phyloP scores from a whole-genome alignment of 1,284 basidiomycete genomes.

The Farysia itapuensis region DNA sequence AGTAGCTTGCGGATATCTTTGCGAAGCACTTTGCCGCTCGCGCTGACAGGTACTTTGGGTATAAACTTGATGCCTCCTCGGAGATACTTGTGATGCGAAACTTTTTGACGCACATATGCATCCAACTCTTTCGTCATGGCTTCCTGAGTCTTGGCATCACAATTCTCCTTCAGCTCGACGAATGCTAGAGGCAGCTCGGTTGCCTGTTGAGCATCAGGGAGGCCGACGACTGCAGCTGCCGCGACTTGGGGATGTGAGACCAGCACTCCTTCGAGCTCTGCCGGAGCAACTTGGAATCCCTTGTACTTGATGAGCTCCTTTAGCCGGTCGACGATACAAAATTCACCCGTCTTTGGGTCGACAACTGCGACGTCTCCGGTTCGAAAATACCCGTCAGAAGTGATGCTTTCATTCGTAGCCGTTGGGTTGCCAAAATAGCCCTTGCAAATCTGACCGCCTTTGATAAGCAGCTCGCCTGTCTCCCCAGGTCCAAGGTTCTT shows the following conservation, averaged over 20 bases:
- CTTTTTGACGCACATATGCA: constrained; percentile 16
- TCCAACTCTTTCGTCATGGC: constrained; percentile 10
- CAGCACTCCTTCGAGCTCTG: constrained; percentile 48
- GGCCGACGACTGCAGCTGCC: constrained; percentile 48
- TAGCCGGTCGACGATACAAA: constrained; percentile 50
- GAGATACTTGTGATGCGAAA: constrained; percentile 27
- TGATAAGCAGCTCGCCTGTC: constrained; percentile 33
- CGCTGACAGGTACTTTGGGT: constrained; percentile 27
- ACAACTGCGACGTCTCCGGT: constrained; percentile 51
- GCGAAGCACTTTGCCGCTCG: constrained; percentile 33
- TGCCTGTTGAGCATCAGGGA: constrained; percentile 32
- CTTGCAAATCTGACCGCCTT: constrained; percentile 28
- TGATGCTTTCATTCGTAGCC: constrained; percentile 70
- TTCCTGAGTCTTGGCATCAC: background rate
- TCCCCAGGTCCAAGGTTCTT: constrained; percentile 12
- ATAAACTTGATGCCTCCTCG: constrained; percentile 33
- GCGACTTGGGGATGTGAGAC: constrained; percentile 31
- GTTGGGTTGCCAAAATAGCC: constrained; percentile 34
- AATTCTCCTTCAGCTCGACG: constrained; percentile 21
- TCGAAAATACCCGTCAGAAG: constrained; percentile 47
- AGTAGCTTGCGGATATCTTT: constrained; percentile 27
- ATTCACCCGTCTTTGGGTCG: constrained; percentile 18
- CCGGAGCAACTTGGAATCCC: constrained; percentile 53
- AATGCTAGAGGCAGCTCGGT: constrained; percentile 32
- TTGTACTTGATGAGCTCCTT: constrained; percentile 58